Percentiles rank a stretch among this genome's conserved stretches.
phyloP scores from a whole-genome alignment of 306 rosid species.

The Trifolium repens region DNA sequence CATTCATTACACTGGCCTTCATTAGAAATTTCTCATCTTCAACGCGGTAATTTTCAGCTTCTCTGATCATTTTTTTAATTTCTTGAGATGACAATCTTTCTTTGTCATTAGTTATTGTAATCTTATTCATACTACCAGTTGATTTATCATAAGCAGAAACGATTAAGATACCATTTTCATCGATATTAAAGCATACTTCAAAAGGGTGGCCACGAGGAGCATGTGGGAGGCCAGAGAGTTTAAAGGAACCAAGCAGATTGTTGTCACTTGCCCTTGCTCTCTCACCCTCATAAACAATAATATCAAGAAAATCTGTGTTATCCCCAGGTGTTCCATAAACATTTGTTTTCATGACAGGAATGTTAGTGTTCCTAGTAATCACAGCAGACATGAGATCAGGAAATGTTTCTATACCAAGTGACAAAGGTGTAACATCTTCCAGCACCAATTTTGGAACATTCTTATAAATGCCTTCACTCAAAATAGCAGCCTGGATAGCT shows the following conservation, averaged over 20 bases:
- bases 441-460: conserved; percentile 46
- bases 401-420: background rate
- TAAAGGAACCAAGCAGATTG: conserved; percentile 51
- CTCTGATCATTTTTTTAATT: conserved; percentile 47
- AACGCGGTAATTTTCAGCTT: conserved; percentile 3
- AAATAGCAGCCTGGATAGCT: conserved; percentile 5
- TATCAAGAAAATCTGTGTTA: fast-evolving
- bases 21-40: background rate
- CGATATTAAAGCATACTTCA: conserved; percentile 48
- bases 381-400: conserved; percentile 33
- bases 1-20: background rate
- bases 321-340: fast-evolving
- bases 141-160: conserved; percentile 51
- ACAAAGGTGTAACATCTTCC: conserved; percentile 51
- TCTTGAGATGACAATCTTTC: conserved; percentile 45
- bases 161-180: conserved; percentile 31
- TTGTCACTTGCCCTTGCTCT: conserved; percentile 39
- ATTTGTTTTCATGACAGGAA: conserved; percentile 32
- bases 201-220: conserved; percentile 50
- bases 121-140: conserved; percentile 40
- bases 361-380: conserved; percentile 52
- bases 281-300: conserved; percentile 58
- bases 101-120: conserved; percentile 49
- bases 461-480: background rate
- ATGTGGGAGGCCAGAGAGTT: conserved; percentile 31